Base-by-base conservation (phyloP, 208 protist species). In the Wallacemonas sp. region DNA sequence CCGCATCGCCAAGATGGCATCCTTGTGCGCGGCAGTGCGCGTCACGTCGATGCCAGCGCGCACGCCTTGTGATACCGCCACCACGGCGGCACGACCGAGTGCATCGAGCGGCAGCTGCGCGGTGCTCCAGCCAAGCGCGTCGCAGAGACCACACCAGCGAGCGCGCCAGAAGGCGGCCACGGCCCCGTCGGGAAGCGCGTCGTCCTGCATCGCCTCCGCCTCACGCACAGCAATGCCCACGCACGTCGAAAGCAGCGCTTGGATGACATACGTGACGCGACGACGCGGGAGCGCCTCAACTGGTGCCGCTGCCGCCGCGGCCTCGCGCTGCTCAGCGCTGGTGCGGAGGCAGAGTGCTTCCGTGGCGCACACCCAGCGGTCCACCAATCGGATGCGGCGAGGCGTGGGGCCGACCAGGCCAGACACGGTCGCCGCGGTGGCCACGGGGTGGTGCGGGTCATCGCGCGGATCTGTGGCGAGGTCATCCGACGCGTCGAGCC, bases 61-160 rank as follows among this genome's bases (percentile, higher is more conserved):
- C 5, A 54, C 43, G 62, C 12, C 34, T 21, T 46, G 17, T 5
- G 44, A 47, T 6, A 76, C 65, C 9, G 61, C 55, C 24, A 65
- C 52, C 21, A 39, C 65, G 16, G 78, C 78, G 2, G 76, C 76
- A 11, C 32, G 62, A 39, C 60, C 75, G 61, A 84, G 70, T 38
- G 11, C 72, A 47, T 90, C 77, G 26, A 80, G 61, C 11, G 86
- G 80, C 38, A 90, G 34, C 30, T 68, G 72, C 38, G 67, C 65
- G 12, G 52, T n/a, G 52, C 86, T 92, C 86, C 86, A 92, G 54
- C 83, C 80, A 26, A 89, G 47, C 26, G 62, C 70, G 47, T 76
- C 68, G 56, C 86, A 92, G 38, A 87, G 56, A 19, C 49, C 46
- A 0, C 39, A 34, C 85, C 85, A 92, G 23, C 55, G 60, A 48